Base-by-base conservation (phyloP, 495 filamentous ascomycete species). In the Chaetomium fimeti region DNA sequence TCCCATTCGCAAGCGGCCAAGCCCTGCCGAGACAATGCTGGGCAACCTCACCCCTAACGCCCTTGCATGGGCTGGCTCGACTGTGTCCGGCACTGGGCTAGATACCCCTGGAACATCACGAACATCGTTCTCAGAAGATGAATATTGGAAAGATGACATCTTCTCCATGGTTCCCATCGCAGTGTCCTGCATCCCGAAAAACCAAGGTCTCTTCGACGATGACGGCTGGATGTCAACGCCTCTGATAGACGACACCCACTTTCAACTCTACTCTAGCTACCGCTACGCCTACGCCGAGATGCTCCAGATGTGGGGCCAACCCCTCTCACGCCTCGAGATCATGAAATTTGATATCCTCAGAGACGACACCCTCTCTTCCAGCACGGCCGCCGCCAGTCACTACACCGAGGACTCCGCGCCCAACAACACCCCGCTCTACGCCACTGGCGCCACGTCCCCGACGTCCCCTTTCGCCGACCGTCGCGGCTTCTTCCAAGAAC, bases 201-300 rank as follows among this genome's bases (percentile, higher is more conserved):
- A 97, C 62, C 87, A 89, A 67, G 82, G 83, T 47, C 81, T 83
- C 38, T 96, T 97, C 61, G 89, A 93, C 60, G 86, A 89, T 57
- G 90, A 93, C 71, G 86, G 86, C n/a, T 83, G 83, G 74, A 78
- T 88, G 55, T 82, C 81, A 42, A 81, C 85, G 3, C 83, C 90
- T 2, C 80, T 97, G 28, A 81, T 96, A 8, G 88, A 96, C 61
- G 82, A 81, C 7, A 81, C 77, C 38, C 84, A 85, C 48, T 75
- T 82, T 51, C 70, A 78, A 38, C 72, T 88, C 6, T 93, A 91
- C 68, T 77, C 77, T 9, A 82, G 84, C 49, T 97, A 95, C 74
- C 86, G 93, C 20, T 83, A 84, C 58, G 81, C 86, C 43, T 97
- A 97, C 71, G 91, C 93, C 13, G 83, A 93, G 65, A 82, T 95